Conservation (phyloP, 2,329 filamentous ascomycete species). For the Apiospora phragmitis region DNA sequence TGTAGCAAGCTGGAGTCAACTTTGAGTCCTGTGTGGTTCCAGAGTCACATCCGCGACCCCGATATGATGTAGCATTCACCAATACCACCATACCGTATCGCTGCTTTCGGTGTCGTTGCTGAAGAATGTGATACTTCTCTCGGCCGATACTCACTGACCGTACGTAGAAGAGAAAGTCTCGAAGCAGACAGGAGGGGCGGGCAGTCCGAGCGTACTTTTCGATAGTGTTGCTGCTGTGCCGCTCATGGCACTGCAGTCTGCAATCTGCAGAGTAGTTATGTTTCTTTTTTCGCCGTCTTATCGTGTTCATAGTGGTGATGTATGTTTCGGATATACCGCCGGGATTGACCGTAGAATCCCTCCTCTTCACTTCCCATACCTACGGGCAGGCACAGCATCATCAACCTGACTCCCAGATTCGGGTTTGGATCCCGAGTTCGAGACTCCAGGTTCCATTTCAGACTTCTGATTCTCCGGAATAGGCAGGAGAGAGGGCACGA, state of each 20-base stretch:
- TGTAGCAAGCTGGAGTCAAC: background rate
- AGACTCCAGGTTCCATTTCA: background rate
- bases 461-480: background rate
- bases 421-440: background rate
- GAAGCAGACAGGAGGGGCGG: background rate
- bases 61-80: background rate
- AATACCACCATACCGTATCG: background rate
- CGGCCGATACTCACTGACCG: too few species aligned
- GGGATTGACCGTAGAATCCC: background rate
- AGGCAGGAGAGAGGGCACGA: background rate
- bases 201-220: slow-evolving; percentile 6
- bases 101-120: background rate
- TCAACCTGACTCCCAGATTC: background rate
- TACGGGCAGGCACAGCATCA: background rate
- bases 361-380: background rate
- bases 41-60: background rate
- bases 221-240: slow-evolving; percentile 5
- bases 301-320: background rate
- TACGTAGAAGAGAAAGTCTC: background rate
- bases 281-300: background rate
- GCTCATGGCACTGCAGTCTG: background rate
- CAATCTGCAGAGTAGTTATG: too few species aligned
- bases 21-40: background rate
- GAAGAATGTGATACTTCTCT: background rate
- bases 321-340: background rate